Percentiles rank a stretch among this genome's conserved stretches.
Evolutionary conservation across 176 grass and related monocot species (phyloP).

Genomic region (Pharus latifolius): DNA sequence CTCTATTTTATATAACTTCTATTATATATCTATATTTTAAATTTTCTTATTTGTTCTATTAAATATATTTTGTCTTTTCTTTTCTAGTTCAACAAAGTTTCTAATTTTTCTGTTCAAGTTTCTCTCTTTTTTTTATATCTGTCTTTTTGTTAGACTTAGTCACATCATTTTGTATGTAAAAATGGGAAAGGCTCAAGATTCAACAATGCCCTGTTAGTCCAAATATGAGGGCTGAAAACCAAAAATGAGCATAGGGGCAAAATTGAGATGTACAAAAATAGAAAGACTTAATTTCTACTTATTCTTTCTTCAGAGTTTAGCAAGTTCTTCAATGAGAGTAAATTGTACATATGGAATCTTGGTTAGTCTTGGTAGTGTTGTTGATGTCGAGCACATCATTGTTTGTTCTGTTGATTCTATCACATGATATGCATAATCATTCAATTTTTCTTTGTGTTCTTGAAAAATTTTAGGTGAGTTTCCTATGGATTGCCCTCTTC

Average conservation of each 20-base stretch:
- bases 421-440: constrained; percentile 1
- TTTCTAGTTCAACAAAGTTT: no score
- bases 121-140: neutral
- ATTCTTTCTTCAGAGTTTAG: neutral
- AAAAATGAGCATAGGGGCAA: neutral
- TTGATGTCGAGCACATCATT: neutral
- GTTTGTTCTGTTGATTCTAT: constrained; percentile 10
- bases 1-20: neutral
- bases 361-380: neutral
- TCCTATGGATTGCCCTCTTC: constrained; percentile 99
- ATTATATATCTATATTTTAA: neutral
- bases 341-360: neutral
- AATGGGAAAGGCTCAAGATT: neutral
- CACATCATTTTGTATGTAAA: neutral
- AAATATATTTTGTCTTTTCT: no score
- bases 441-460: neutral
- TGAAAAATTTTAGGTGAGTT: constrained; percentile 69
- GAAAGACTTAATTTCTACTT: neutral
- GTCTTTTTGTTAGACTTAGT: neutral
- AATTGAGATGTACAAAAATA: neutral
- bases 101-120: no score
- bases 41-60: no score
- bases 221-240: neutral
- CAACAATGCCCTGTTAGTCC: neutral
- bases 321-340: neutral